Evolutionary conservation across 2,329 filamentous ascomycete species (phyloP).

Genomic region (Ceratocystis cacaofunesta): DNA sequence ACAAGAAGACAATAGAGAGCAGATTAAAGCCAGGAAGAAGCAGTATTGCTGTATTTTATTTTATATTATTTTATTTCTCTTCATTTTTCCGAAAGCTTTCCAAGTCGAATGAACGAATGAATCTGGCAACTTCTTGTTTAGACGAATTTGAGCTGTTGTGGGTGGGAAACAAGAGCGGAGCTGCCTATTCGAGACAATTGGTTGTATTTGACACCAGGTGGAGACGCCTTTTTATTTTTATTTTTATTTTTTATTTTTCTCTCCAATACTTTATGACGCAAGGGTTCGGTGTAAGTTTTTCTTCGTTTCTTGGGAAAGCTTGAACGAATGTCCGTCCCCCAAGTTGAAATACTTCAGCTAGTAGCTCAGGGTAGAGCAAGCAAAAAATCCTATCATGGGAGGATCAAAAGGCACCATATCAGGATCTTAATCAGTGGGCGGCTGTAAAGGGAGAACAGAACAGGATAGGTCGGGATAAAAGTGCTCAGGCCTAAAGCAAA

Average conservation of each 20-base stretch:
- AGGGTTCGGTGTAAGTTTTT: neutral
- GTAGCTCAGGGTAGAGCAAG: neutral
- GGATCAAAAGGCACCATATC: neutral
- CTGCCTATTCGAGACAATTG: neutral
- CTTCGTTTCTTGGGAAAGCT: neutral
- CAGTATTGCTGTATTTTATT: neutral
- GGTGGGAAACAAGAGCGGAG: neutral
- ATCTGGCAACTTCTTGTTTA: neutral
- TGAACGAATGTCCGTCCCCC: neutral
- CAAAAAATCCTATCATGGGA: neutral
- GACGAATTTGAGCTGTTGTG: neutral
- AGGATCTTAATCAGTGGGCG: neutral
- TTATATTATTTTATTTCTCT: neutral
- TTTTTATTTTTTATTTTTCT: neutral
- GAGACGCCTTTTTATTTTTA: neutral
- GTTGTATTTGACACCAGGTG: neutral
- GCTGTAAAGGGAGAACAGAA: neutral
- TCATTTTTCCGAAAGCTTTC: neutral
- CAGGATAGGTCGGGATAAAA: neutral
- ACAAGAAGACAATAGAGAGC: neutral
- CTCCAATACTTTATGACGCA: neutral
- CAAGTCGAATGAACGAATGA: neutral
- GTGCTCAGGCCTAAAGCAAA: neutral
- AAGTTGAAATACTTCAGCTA: neutral
- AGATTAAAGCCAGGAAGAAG: too few relatives aligned